Percentiles rank a stretch among this genome's conserved stretches.
phyloP scores from a whole-genome alignment of 495 filamentous ascomycete genomes.

The Cercophora sp. region DNA sequence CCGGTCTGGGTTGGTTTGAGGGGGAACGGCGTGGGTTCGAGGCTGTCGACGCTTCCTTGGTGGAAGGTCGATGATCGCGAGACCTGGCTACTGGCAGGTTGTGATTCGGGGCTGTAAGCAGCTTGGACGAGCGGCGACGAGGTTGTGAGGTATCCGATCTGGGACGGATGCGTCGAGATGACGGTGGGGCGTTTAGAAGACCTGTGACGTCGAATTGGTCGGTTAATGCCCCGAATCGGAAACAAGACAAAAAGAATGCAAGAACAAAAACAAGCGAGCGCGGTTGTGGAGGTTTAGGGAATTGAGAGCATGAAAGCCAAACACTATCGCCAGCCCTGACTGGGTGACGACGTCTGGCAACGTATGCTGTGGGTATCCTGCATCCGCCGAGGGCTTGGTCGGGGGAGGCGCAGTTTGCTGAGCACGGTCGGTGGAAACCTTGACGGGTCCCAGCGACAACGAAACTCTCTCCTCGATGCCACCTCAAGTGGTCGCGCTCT shows the following conservation, averaged over 20 bases:
- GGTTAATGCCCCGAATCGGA: conserved; percentile 6
- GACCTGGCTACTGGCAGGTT: conserved; percentile 25
- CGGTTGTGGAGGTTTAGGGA: not conserved
- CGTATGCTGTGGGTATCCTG: not conserved
- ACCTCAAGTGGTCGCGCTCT: too few species aligned
- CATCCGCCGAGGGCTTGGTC: too few species aligned
- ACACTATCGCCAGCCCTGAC: not conserved
- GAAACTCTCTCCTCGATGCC: too few species aligned
- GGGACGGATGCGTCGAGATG: conserved; percentile 63
- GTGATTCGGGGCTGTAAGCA: conserved; percentile 41
- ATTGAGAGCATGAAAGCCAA: not conserved
- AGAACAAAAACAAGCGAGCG: conserved; percentile 8
- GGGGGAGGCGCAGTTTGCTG: conserved; percentile 21
- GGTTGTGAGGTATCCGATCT: conserved; percentile 74
- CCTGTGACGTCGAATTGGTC: conserved; percentile 18
- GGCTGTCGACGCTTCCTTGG: conserved; percentile 21
- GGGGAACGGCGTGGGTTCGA: conserved; percentile 18
- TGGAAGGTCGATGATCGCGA: conserved; percentile 18
- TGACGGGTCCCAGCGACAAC: too few species aligned
- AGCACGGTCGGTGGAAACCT: not conserved
- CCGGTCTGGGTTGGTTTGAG: conserved; percentile 29
- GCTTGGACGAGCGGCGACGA: conserved; percentile 74
- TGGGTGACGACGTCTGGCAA: not conserved
- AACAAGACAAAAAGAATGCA: conserved; percentile 1
- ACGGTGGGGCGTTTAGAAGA: conserved; percentile 43